Evolutionary conservation across 805 yeast species (phyloP).

Genomic region (Metschnikowia rubicola): DNA sequence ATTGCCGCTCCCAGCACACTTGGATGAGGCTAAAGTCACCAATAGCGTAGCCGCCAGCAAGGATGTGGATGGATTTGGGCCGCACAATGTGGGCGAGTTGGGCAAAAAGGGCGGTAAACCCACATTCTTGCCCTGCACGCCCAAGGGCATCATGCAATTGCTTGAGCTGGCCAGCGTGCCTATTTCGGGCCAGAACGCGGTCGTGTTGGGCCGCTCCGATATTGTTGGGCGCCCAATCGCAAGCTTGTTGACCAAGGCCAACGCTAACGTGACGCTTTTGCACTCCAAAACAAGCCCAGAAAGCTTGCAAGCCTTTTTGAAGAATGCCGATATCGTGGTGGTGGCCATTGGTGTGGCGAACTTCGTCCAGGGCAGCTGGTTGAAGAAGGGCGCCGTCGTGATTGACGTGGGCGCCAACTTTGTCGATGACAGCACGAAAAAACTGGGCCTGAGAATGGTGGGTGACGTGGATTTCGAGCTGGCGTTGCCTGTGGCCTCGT

Average conservation of each 20-base stretch:
- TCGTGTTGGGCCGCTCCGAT: constrained; percentile 80
- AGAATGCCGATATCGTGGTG: constrained; percentile 70
- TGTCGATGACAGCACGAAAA: constrained; percentile 60
- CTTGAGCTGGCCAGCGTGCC: constrained; percentile 54
- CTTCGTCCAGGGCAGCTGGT: constrained; percentile 73
- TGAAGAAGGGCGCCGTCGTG: constrained; percentile 62
- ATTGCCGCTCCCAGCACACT: constrained; percentile 69
- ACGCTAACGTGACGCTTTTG: constrained; percentile 74
- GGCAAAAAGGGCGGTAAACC: constrained; percentile 73
- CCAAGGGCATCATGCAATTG: constrained; percentile 71
- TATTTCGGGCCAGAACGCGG: constrained; percentile 68
- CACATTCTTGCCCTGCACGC: constrained; percentile 75
- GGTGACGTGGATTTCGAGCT: constrained; percentile 73
- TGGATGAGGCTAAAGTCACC: constrained; percentile 65
- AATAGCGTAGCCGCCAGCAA: constrained; percentile 62
- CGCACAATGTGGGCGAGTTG: constrained; percentile 73
- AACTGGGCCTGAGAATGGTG: constrained; percentile 67
- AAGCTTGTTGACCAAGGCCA: constrained; percentile 60
- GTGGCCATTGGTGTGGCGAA: constrained; percentile 73
- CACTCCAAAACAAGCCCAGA: constrained; percentile 62
- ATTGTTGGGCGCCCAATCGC: constrained; percentile 84
- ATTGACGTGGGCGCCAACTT: constrained; percentile 85
- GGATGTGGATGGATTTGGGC: constrained; percentile 84
- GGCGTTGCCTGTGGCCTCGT: constrained; percentile 52
- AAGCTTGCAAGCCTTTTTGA: constrained; percentile 44